Base-by-base conservation (phyloP, 2,329 filamentous ascomycete species). In the Cordyceps cateniannulata region DNA sequence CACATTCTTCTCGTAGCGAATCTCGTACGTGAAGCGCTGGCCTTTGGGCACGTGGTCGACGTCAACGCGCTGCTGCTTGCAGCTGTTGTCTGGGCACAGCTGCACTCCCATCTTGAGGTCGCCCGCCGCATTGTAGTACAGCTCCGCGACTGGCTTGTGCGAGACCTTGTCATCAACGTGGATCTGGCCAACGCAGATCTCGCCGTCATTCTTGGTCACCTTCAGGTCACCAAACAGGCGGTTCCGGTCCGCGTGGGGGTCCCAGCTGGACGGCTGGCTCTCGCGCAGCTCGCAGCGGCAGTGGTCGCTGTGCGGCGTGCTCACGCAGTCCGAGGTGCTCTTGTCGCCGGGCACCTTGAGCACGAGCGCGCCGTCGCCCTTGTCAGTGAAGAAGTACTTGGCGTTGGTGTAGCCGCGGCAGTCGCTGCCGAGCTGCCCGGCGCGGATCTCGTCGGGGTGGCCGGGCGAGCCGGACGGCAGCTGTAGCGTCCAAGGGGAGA, bases 261-360 rank as follows among this genome's bases (percentile, higher is more conserved):
- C 66, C 74, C 75, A 71, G 53, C 62, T 68, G 3, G 54, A 67
- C 1, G 73, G 73, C 32, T 55, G 66, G 18, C 56, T 61, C 66
- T 78, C 76, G 20, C 75, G 74, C 14, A 78, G 67, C 65, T 78
- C 76, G 10, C 73, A 76, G 29, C 74, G 75, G 64, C 76, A 77
- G 63, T 78, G 75, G 50, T 71, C 60, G 65, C 73, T 76, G 67
- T 75, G 70, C 1, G 69, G 63, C 0, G 76, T 77, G 2, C 70
- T 76, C 8, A 76, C 74, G 62, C 75, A 77, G 8, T 65, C 66
- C 1, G 71, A 65, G 32, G 59, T 65, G 18, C 63, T 62, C 1
- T 70, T 66, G 10, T 70, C 71, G 9, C 74, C 73, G 1, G 74
- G 73, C 1, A 77, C 75, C 65, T 72, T 75, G 68, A 76, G 72